A percentile compares a stretch with the other conserved stretches of the same genome.
These are phyloP conservation scores for Talaromyces thailandensis DNA, from an alignment of 495 filamentous ascomycete species.

Conservation along the genomic window DNA sequence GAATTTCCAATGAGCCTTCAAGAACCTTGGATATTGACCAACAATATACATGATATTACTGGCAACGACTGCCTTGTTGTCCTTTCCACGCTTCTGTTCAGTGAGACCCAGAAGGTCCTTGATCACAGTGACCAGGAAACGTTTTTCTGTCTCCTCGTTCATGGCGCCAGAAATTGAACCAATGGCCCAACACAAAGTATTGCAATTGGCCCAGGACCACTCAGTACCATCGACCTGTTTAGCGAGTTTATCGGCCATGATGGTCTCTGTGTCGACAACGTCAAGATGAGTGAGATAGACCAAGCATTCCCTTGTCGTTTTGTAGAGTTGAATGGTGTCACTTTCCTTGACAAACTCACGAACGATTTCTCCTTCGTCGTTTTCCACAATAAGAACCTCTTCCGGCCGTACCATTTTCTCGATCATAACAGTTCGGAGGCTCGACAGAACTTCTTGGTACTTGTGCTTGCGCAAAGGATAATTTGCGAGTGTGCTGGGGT, in stretches of 20 bases:
- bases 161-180: conserved; percentile 97
- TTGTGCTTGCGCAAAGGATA: conserved; percentile 96
- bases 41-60: conserved; percentile 99
- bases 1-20: conserved; percentile 99
- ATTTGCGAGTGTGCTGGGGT: conserved; percentile 71
- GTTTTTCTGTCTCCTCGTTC: conserved; percentile 98
- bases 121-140: conserved; percentile 96
- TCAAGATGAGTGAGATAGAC: conserved; percentile 98
- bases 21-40: conserved; percentile 93
- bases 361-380: conserved; percentile 98
- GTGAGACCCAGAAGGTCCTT: conserved; percentile 97
- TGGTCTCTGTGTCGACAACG: conserved; percentile 92
- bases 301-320: conserved; percentile 93
- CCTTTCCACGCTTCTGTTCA: conserved; percentile 97
- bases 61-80: conserved; percentile 98
- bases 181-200: conserved; percentile 98
- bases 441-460: conserved; percentile 87
- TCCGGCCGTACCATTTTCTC: conserved; percentile 99
- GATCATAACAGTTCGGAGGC: conserved; percentile 95
- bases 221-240: conserved; percentile 90
- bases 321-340: conserved; percentile 98
- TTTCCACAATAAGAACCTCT: conserved; percentile 98
- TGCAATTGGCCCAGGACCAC: conserved; percentile 99
- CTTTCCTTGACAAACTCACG: conserved; percentile 98
- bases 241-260: conserved; percentile 97